Evolutionary conservation across 2,329 filamentous ascomycete species (phyloP).

Genomic region (Penicillium thymicola): DNA sequence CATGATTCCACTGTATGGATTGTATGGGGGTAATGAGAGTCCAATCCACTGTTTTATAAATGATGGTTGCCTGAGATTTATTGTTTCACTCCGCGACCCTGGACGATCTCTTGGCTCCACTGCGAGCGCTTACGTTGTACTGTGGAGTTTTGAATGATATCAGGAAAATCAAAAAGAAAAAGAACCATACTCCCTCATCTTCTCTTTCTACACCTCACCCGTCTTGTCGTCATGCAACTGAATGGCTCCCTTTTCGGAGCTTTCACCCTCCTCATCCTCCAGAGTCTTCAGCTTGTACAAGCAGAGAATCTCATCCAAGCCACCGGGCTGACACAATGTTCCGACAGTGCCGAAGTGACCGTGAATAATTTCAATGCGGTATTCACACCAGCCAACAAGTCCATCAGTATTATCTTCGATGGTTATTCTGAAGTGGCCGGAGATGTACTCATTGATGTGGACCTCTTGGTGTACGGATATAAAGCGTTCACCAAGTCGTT

Average conservation of each 20-base stretch:
- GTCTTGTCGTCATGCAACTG: constrained; percentile 7
- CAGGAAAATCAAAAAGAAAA: constrained; percentile 2
- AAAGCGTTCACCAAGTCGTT: constrained; percentile 63
- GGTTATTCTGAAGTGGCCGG: constrained; percentile 82
- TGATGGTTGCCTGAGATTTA: constrained; percentile 1
- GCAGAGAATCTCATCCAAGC: constrained; percentile 18
- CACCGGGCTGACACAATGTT: constrained; percentile 17
- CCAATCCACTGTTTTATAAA: neutral
- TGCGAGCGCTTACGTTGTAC: constrained; percentile 9
- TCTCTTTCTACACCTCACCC: constrained; percentile 1
- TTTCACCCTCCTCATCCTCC: constrained; percentile 2
- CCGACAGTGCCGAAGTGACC: constrained; percentile 14
- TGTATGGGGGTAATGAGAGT: too few relatives aligned
- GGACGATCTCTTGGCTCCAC: constrained; percentile 8
- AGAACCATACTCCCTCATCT: neutral
- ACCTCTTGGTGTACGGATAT: constrained; percentile 80
- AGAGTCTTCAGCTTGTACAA: constrained; percentile 7
- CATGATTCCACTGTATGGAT: neutral
- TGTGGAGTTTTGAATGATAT: constrained; percentile 13
- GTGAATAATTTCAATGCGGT: constrained; percentile 33
- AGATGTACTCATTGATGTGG: constrained; percentile 72
- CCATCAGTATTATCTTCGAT: constrained; percentile 56
- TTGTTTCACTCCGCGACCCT: constrained; percentile 1
- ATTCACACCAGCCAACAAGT: constrained; percentile 47
- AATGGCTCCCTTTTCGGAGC: constrained; percentile 1